Evolutionary conservation across 805 yeast species (phyloP).

Genomic region (Lipomyces chichibuensis): DNA sequence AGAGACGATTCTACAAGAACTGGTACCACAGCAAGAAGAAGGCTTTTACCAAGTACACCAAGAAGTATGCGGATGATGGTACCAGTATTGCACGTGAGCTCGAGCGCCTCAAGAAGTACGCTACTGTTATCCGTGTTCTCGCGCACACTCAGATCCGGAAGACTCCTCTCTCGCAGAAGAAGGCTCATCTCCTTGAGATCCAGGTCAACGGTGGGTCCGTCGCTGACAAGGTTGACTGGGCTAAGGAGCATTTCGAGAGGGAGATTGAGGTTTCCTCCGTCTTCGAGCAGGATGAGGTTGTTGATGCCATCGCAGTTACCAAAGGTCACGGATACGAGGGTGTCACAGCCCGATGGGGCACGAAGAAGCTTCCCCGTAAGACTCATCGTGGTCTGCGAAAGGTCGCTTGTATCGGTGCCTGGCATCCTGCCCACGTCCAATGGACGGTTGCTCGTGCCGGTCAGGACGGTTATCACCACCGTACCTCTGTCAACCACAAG

Average conservation of each 20-base stretch:
- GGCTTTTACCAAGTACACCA: slow-evolving; percentile 99
- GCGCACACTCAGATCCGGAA: slow-evolving; percentile 99
- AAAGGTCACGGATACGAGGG: slow-evolving; percentile 99
- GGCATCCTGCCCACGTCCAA: slow-evolving; percentile 99
- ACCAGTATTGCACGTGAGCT: slow-evolving; percentile 90
- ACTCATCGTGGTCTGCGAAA: slow-evolving; percentile 99
- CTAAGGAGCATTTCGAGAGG: slow-evolving; percentile 98
- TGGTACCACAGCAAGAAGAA: slow-evolving; percentile 99
- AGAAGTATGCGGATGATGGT: slow-evolving; percentile 82
- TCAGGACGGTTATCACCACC: slow-evolving; percentile 99
- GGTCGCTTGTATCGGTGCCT: slow-evolving; percentile 99
- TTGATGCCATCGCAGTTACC: slow-evolving; percentile 98
- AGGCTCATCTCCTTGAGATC: slow-evolving; percentile 99
- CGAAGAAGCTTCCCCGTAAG: slow-evolving; percentile 99
- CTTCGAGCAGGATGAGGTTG: slow-evolving; percentile 97
- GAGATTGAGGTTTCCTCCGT: slow-evolving; percentile 94
- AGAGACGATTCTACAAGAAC: slow-evolving; percentile 99
- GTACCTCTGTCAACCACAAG: slow-evolving; percentile 99
- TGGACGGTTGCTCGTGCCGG: slow-evolving; percentile 99
- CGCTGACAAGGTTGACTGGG: slow-evolving; percentile 98
- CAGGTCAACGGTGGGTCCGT: slow-evolving; percentile 99
- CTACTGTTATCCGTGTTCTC: slow-evolving; percentile 96
- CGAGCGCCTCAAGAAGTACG: slow-evolving; percentile 98
- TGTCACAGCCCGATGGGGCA: slow-evolving; percentile 99
- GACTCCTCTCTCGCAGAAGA: slow-evolving; percentile 99